Percentiles rank a stretch among this genome's conserved stretches.
These are phyloP conservation scores for Xylaria sp. DNA, from an alignment of 2,329 filamentous ascomycete species.

Conservation along the genomic window DNA sequence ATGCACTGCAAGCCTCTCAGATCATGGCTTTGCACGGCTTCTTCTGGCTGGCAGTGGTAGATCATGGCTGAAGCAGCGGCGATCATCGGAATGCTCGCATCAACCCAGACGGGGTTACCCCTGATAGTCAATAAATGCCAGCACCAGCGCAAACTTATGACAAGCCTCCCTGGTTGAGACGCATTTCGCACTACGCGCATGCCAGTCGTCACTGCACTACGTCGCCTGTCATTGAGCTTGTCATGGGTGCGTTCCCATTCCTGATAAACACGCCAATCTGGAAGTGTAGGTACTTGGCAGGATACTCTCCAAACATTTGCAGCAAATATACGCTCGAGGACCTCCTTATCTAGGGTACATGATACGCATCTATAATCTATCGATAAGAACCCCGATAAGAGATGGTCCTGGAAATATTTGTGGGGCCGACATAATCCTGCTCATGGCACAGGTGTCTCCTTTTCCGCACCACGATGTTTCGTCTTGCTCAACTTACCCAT, in stretches of 20 bases:
- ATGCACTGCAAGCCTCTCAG: constrained; percentile 19
- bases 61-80: constrained; percentile 19
- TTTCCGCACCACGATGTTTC: constrained; percentile 3
- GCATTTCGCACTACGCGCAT: neutral
- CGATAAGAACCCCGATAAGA: constrained; percentile 20
- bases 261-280: neutral
- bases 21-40: constrained; percentile 17
- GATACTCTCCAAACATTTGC: too few species aligned
- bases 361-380: constrained; percentile 7
- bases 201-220: neutral
- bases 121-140: neutral
- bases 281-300: too few species aligned
- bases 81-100: constrained; percentile 15
- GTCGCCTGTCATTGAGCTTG: neutral
- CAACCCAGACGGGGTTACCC: neutral
- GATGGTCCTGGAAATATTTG: neutral
- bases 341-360: too few species aligned
- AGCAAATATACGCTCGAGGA: too few species aligned
- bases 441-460: constrained; percentile 30
- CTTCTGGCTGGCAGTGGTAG: constrained; percentile 2
- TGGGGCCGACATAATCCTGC: constrained; percentile 23
- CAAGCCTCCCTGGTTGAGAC: neutral
- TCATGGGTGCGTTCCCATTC: neutral
- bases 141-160: neutral
- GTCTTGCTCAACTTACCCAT: neutral